Conservation (phyloP, 2,329 filamentous ascomycete species). For the Hypoxylon sp. region DNA sequence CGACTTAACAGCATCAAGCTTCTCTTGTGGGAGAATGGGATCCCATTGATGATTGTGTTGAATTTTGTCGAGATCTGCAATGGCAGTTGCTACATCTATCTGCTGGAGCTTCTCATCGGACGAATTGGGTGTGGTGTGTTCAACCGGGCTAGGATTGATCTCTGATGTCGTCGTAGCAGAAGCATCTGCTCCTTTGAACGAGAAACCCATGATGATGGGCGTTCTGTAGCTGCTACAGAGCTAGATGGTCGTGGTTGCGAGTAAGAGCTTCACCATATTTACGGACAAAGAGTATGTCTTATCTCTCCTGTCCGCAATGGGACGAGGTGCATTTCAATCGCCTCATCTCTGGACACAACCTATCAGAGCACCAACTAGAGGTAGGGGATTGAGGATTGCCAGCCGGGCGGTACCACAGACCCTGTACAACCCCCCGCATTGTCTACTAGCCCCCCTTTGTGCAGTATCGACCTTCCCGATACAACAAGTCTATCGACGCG, state of each 20-base stretch:
- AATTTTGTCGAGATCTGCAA: conserved; percentile 52
- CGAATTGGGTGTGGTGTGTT: conserved; percentile 30
- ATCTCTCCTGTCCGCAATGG: conserved; percentile 26
- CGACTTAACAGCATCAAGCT: conserved; percentile 53
- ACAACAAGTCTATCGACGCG: conserved; percentile 22
- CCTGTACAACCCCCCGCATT: conserved; percentile 25
- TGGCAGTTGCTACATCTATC: conserved; percentile 46
- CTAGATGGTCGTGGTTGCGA: conserved; percentile 10
- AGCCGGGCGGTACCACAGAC: conserved; percentile 27
- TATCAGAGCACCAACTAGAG: conserved; percentile 26
- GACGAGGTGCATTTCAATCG: conserved; percentile 15
- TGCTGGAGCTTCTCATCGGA: conserved; percentile 43
- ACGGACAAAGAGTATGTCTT: conserved; percentile 30
- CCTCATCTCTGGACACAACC: conserved; percentile 22
- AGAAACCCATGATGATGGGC: conserved; percentile 33
- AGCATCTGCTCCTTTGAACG: conserved; percentile 28
- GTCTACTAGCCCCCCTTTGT: conserved; percentile 2
- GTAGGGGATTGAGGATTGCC: conserved; percentile 24
- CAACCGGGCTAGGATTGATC: conserved; percentile 37
- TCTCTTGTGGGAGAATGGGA: conserved; percentile 55
- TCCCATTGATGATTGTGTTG: conserved; percentile 56
- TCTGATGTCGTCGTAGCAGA: conserved; percentile 34
- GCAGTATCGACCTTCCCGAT: conserved; percentile 42
- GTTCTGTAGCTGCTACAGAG: conserved; percentile 23
- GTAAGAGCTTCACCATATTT: conserved; percentile 7